Evolutionary conservation across 1,139 yeast genomes (phyloP).

Genomic region (Yamadazyma epiphylla): DNA sequence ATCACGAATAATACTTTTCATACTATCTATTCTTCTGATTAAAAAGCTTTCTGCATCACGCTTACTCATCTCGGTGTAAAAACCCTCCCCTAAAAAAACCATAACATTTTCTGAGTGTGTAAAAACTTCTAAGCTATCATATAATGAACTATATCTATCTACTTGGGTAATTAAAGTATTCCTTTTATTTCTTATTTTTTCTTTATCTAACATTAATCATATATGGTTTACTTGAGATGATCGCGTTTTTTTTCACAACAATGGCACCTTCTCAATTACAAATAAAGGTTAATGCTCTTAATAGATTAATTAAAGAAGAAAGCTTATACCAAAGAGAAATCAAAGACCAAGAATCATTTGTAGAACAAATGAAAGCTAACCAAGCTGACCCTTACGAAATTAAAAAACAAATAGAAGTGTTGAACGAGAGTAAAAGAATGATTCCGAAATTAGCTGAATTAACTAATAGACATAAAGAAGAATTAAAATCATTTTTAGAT

Average conservation of each 20-base stretch:
- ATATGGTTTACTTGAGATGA: background rate
- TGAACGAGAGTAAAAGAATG: slow-evolving; percentile 66
- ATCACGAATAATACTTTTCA: slow-evolving; percentile 17
- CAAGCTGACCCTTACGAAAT: slow-evolving; percentile 66
- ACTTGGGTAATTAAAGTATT: slow-evolving; percentile 9
- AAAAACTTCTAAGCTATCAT: background rate
- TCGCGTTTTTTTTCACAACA: background rate
- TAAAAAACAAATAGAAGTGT: slow-evolving; percentile 60
- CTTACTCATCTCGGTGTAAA: slow-evolving; percentile 47
- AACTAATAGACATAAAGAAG: slow-evolving; percentile 45
- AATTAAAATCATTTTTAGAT: slow-evolving; percentile 30
- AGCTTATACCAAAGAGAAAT: slow-evolving; percentile 61
- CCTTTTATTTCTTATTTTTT: slow-evolving; percentile 2
- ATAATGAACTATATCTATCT: slow-evolving; percentile 6
- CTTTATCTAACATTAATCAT: background rate
- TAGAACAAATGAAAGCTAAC: slow-evolving; percentile 37
- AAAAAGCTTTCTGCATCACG: slow-evolving; percentile 45
- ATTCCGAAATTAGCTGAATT: slow-evolving; percentile 58
- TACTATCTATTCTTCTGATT: slow-evolving; percentile 22
- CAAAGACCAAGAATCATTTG: slow-evolving; percentile 52
- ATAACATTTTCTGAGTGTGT: slow-evolving; percentile 21
- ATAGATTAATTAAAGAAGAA: slow-evolving; percentile 72
- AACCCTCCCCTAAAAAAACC: slow-evolving; percentile 57
- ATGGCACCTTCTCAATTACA: slow-evolving; percentile 80
- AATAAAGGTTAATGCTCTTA: slow-evolving; percentile 72